Evolutionary conservation across 208 protist species (phyloP), one percentile per base, ranked within the genome.

Genomic region (Wallacemonas sp.): DNA sequence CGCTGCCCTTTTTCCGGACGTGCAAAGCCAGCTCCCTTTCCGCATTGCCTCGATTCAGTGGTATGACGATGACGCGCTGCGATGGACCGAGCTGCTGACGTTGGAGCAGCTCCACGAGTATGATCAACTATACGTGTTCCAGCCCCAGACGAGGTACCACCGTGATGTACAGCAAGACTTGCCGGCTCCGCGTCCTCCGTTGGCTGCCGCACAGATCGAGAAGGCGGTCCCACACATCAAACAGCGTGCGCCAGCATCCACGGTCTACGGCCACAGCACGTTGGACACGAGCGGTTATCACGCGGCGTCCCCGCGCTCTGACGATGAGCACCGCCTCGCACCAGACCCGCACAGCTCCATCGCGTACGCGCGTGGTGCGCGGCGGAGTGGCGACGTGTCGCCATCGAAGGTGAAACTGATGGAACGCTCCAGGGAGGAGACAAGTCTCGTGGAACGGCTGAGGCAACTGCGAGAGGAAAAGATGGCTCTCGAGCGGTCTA

Each of bases 61-160:
- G 31, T 95, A 93, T 65, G 86, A 95, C 49, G 89, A 95, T 62
- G 66, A 36, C 9, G 42, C 56, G 15, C 44, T 88, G 49, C 59
- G 74, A 45, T 95, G 89, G 89, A 63, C 65, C n/a, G 65, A 78
- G 38, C 66, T 95, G 0, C 53, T 77, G 39, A 75, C 68, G 1
- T 36, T 76, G 21, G 36, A 75, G 1, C 86, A 95, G 64, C 65
- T 93, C n/a, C 81, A 88, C 59, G 84, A 91, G 66, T 93, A 90
- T 70, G 86, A 93, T 60, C 89, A 95, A 70, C 64, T 95, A 3
- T 95, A 95, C 63, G 70, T 86, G 15, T 95, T 91, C 55, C 89
- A 95, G 64, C 86, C 89, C 0, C 83, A 89, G 31, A 84, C 59
- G 1, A 24, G 45, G 31, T 80, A 69, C 59, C 83, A 94, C 65